A percentile compares a stretch with the other conserved stretches of the same genome.
phyloP scores from a whole-genome alignment of 192 early-diverging fungal genomes.

The Rhizophagus sp. region DNA sequence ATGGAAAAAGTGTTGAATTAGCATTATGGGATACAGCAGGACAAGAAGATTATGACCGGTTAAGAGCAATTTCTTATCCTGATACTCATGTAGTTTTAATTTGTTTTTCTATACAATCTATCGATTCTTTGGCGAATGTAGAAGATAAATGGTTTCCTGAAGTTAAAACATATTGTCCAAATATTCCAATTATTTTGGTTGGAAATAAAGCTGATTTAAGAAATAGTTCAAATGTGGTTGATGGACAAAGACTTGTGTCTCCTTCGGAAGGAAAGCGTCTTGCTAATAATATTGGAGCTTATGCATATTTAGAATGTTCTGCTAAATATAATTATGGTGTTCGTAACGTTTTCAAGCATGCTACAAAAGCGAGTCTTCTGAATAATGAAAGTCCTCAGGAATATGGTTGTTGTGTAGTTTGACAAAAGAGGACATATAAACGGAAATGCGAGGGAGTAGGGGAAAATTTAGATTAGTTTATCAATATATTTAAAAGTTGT shows the following conservation, averaged over 20 bases:
- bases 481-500: too few relatives aligned
- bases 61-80: slow-evolving; percentile 68
- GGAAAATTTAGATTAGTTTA: too few relatives aligned
- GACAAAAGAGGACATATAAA: too few relatives aligned
- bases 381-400: too few relatives aligned
- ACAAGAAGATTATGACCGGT: slow-evolving; percentile 72
- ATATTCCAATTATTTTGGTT: slow-evolving; percentile 50
- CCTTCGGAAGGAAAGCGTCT: slow-evolving; percentile 64
- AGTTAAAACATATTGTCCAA: slow-evolving; percentile 45
- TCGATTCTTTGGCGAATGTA: slow-evolving; percentile 76
- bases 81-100: slow-evolving; percentile 71
- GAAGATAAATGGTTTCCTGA: slow-evolving; percentile 65
- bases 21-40: slow-evolving; percentile 79
- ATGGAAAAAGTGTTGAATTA: slow-evolving; percentile 61
- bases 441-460: too few relatives aligned
- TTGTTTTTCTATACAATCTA: slow-evolving; percentile 66
- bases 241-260: slow-evolving; percentile 39
- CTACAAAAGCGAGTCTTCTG: slow-evolving; percentile 74
- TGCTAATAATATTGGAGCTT: slow-evolving; percentile 82
- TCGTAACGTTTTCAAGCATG: slow-evolving; percentile 79
- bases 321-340: slow-evolving; percentile 82
- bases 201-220: slow-evolving; percentile 53
- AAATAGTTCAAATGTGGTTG: slow-evolving; percentile 14
- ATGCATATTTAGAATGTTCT: slow-evolving; percentile 84
- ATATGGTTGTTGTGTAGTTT: too few relatives aligned